Conservation (phyloP, 306 rosid genomes). For the Cucumis hystrix region DNA sequence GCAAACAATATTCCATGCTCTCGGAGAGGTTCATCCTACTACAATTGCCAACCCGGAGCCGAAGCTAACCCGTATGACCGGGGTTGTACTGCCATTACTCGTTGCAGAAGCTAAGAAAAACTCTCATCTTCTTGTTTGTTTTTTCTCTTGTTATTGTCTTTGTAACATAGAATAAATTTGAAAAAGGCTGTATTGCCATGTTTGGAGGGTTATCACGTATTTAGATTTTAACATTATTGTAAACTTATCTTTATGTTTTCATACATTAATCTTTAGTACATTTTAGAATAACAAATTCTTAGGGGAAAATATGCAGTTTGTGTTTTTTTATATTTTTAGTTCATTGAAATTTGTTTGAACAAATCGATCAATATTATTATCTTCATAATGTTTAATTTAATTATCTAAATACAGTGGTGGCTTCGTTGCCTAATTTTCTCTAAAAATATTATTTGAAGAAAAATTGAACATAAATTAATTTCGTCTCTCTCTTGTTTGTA, state of each 20-base stretch:
- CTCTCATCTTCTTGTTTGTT: neutral
- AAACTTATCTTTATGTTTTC: neutral
- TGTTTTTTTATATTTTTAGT: neutral
- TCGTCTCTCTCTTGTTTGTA: no score
- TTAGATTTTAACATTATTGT: neutral
- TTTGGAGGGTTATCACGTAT: neutral
- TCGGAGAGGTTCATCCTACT: slow-evolving; percentile 67
- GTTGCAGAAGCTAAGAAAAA: slow-evolving; percentile 37
- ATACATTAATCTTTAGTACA: neutral
- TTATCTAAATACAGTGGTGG: no score
- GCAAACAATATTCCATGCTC: slow-evolving; percentile 73
- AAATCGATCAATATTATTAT: neutral
- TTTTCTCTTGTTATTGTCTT: neutral
- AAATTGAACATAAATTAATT: no score
- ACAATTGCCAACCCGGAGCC: slow-evolving; percentile 61
- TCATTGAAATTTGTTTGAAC: neutral
- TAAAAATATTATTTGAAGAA: no score
- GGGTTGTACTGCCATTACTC: slow-evolving; percentile 64
- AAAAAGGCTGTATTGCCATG: neutral
- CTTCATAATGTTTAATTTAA: no score
- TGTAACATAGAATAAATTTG: slow-evolving; percentile 4
- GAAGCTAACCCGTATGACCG: slow-evolving; percentile 62
- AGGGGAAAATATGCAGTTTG: neutral
- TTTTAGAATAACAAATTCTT: neutral
- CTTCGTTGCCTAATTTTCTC: no score